Evolutionary conservation across 1,284 basidiomycete species (phyloP).

Genomic region (Taiwanofungus camphoratus): DNA sequence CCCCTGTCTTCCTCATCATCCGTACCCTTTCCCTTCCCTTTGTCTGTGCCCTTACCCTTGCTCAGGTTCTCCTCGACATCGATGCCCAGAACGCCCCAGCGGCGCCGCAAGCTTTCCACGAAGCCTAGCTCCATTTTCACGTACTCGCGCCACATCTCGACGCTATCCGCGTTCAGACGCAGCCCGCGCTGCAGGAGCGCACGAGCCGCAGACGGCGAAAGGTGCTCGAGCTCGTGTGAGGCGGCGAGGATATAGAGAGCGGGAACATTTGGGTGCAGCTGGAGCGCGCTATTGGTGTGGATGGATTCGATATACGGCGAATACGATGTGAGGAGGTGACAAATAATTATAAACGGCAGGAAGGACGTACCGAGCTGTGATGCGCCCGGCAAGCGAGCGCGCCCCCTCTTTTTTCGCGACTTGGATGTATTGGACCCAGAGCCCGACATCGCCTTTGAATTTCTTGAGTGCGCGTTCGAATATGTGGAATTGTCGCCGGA

Average conservation of each 20-base stretch:
- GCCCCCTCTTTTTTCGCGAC: constrained; percentile 81
- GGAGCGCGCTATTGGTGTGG: constrained; percentile 63
- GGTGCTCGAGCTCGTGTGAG: constrained; percentile 75
- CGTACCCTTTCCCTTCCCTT: constrained; percentile 17
- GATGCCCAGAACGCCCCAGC: constrained; percentile 79
- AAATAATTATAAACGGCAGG: not conserved
- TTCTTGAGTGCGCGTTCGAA: constrained; percentile 87
- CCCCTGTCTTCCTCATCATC: constrained; percentile 19
- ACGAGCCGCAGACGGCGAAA: constrained; percentile 79
- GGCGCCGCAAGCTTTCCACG: constrained; percentile 74
- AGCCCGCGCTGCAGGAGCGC: constrained; percentile 83
- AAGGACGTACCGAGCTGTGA: constrained; percentile 61
- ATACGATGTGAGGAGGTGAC: too few relatives aligned
- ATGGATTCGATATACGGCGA: too few relatives aligned
- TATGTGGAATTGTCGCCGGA: constrained; percentile 81
- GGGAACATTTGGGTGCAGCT: constrained; percentile 78
- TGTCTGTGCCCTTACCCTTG: constrained; percentile 25
- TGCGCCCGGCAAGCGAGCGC: constrained; percentile 71
- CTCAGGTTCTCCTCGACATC: constrained; percentile 16
- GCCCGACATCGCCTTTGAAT: constrained; percentile 82
- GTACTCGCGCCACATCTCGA: constrained; percentile 83
- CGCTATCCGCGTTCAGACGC: constrained; percentile 64
- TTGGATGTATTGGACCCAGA: constrained; percentile 88
- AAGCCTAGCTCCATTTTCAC: constrained; percentile 90
- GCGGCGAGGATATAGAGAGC: constrained; percentile 85